Percentiles rank a stretch among this genome's conserved stretches.
Evolutionary conservation across 1,284 basidiomycete genomes (phyloP).

Genomic region (Puccinia brachypodii): DNA sequence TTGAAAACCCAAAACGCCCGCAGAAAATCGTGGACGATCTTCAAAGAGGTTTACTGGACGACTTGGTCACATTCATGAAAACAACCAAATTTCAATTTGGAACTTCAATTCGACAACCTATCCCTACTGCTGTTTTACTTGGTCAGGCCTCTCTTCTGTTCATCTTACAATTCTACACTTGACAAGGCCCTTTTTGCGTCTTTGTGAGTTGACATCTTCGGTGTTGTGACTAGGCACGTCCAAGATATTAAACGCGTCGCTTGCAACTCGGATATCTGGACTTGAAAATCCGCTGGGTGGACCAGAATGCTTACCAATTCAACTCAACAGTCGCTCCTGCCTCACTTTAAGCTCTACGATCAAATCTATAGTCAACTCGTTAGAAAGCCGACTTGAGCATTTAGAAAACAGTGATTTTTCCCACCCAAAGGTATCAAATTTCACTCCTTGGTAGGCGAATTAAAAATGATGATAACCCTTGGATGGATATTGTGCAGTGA

Average conservation of each 20-base stretch:
- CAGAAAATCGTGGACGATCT: slow-evolving; percentile 33
- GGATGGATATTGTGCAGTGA: background rate
- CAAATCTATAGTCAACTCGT: slow-evolving; percentile 24
- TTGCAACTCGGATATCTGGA: slow-evolving; percentile 14
- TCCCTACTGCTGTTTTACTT: slow-evolving; percentile 27
- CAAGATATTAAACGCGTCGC: slow-evolving; percentile 22
- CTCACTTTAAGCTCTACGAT: slow-evolving; percentile 33
- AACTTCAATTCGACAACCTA: slow-evolving; percentile 23
- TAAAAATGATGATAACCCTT: background rate
- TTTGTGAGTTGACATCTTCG: background rate
- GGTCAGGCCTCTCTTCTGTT: slow-evolving; percentile 3
- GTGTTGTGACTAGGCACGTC: slow-evolving; percentile 7
- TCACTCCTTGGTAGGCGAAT: background rate
- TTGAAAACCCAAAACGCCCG: background rate
- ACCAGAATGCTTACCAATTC: slow-evolving; percentile 28
- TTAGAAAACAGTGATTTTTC: background rate
- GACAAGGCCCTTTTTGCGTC: background rate
- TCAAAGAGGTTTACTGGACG: slow-evolving; percentile 26
- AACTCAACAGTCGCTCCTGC: slow-evolving; percentile 37
- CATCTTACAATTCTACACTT: background rate
- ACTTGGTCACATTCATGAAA: slow-evolving; percentile 30
- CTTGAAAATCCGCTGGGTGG: background rate
- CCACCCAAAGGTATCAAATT: slow-evolving; percentile 16
- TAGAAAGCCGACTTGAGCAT: slow-evolving; percentile 10
- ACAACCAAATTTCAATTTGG: slow-evolving; percentile 11